Evolutionary conservation across 257 asterid genomes (phyloP).

Genomic region (Rhazya stricta): DNA sequence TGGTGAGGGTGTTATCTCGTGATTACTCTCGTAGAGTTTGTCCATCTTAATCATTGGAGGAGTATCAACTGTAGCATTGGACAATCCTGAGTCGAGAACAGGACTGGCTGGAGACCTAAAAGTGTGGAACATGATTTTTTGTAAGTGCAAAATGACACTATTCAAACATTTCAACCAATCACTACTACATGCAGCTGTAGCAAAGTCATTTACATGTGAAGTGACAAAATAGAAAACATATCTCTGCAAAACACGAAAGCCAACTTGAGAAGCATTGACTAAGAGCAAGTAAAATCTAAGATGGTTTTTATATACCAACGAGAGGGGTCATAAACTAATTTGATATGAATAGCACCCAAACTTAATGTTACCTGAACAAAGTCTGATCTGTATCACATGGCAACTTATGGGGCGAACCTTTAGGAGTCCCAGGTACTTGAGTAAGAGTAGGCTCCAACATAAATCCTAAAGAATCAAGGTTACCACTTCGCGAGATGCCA

Average conservation of each 20-base stretch:
- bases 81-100: conserved; percentile 43
- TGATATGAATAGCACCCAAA: neutral
- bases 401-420: conserved; percentile 6
- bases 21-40: conserved; percentile 24
- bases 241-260: neutral
- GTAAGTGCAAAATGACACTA: neutral
- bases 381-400: conserved; percentile 14
- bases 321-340: neutral
- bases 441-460: conserved; percentile 65
- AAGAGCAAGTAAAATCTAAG: neutral
- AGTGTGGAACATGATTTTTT: neutral
- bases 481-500: conserved; percentile 67
- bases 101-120: conserved; percentile 59
- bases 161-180: neutral
- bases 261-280: neutral
- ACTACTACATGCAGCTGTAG: neutral
- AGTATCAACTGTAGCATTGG: conserved; percentile 36
- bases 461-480: conserved; percentile 71
- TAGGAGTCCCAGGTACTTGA: conserved; percentile 24
- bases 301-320: neutral
- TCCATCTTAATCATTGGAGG: conserved; percentile 34
- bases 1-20: conserved; percentile 30
- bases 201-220: neutral
- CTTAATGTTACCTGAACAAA: conserved; percentile 17
- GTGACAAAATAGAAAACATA: neutral